Conservation (phyloP, 2,329 filamentous ascomycete genomes). For the Trichoderma sp. region DNA sequence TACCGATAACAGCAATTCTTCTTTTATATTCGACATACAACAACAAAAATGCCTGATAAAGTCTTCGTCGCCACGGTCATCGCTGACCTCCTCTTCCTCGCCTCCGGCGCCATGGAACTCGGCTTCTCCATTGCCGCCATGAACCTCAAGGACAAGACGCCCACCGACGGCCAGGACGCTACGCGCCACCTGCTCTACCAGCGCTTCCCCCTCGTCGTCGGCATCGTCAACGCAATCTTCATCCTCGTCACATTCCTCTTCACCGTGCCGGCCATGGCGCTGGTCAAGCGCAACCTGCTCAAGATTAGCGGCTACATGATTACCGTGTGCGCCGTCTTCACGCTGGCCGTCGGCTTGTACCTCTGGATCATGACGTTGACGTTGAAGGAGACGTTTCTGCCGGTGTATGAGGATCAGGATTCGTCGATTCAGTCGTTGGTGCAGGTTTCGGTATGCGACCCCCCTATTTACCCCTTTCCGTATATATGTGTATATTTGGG, state of each 20-base stretch:
- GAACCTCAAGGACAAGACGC: conserved; percentile 46
- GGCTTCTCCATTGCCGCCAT: conserved; percentile 57
- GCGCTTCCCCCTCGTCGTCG: conserved; percentile 61
- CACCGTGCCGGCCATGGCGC: conserved; percentile 70
- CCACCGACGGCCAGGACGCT: conserved; percentile 50
- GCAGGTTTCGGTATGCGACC: conserved; percentile 63
- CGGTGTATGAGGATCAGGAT: conserved; percentile 62
- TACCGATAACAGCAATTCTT: background rate
- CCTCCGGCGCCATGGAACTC: conserved; percentile 56
- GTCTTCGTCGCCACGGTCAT: conserved; percentile 53
- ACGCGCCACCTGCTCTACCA: conserved; percentile 56
- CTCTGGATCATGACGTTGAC: conserved; percentile 75
- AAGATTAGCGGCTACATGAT: conserved; percentile 68
- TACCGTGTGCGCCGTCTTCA: conserved; percentile 63
- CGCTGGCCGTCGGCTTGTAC: conserved; percentile 64
- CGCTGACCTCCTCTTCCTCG: conserved; percentile 54
- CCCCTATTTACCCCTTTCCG: too few relatives aligned
- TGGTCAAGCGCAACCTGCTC: conserved; percentile 68
- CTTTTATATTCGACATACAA: background rate
- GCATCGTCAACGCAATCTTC: conserved; percentile 71
- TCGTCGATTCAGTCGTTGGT: conserved; percentile 64
- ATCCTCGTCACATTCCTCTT: conserved; percentile 70
- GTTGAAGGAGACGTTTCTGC: conserved; percentile 62
- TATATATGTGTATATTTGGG: too few relatives aligned
- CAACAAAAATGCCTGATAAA: conserved; percentile 55